Evolutionary conservation across 129 eudicot species (phyloP), one percentile per base, ranked within the genome.

Genomic region (Sambucus nigra): DNA sequence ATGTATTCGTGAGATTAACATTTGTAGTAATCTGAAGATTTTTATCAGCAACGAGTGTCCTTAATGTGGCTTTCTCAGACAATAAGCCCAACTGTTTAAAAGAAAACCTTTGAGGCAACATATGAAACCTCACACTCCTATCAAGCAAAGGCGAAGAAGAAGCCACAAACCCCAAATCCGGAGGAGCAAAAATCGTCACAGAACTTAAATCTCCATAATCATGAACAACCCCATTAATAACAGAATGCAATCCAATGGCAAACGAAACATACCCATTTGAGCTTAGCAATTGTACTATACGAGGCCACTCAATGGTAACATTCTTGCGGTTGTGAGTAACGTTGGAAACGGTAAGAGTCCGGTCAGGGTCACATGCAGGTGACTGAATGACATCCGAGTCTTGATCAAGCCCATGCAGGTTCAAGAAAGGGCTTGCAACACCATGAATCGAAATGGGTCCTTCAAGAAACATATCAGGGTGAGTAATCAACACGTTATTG

Each of bases 391-490:
- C 4, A 31, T 77, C 71, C 55, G 22, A 52, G 41, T 70, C 69
- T 63, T 66, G 71, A 59, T 54, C 61, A 31, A 31, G 18, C 42
- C 42, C 42, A 18, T 49, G 57, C 40, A 5, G 59, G 21, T 72
- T 56, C 25, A 61, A 53, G 52, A 86, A 72, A 10, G 83, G 68
- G 44, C 64, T 59, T 21, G 53, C 49, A 4, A 81, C 65, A 3
- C 92, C 91, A 19, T 81, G 91, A 29, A 85, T 80, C 15, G 74
- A 28, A 38, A 78, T n/a, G 32, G 67, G 55, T n/a, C 70, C 84
- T 5, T 69, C 64, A 55, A 85, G 65, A 57, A 86, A 81, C 69
- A 86, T 15, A 50, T 86, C 78, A 32, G 86, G 95, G 59, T 85
- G 91, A 48, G 81, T 52, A 49, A 85, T 56, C 80, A 61, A 38